A percentile compares a stretch with the other conserved stretches of the same genome.
Conservation (phyloP, 495 filamentous ascomycete species). For the Glarea lozoyensis region DNA sequence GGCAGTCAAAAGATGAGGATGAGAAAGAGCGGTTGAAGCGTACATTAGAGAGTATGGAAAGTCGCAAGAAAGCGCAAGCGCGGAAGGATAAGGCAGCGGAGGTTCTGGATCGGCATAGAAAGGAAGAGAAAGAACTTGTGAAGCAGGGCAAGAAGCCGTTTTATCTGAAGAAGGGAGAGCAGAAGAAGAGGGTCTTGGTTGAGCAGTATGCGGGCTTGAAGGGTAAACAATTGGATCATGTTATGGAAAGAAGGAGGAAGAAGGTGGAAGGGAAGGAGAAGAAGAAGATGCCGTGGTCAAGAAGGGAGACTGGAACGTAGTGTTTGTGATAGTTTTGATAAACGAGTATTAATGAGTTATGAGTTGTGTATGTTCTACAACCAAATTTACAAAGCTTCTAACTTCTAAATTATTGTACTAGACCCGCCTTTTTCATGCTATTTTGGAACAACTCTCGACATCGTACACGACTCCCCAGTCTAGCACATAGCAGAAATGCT, state of each 20-base stretch:
- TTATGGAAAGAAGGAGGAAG: conserved; percentile 75
- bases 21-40: conserved; percentile 58
- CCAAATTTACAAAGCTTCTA: background rate
- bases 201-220: conserved; percentile 75
- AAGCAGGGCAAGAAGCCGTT: conserved; percentile 87
- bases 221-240: conserved; percentile 68
- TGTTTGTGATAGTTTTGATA: background rate
- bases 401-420: conserved; percentile 5
- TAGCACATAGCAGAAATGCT: conserved; percentile 86
- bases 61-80: conserved; percentile 55
- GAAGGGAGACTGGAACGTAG: conserved; percentile 30
- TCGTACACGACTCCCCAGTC: conserved; percentile 68
- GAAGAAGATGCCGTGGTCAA: conserved; percentile 62
- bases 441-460: conserved; percentile 73
- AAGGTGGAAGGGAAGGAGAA: conserved; percentile 74
- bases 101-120: conserved; percentile 62
- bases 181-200: conserved; percentile 73
- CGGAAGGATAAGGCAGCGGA: conserved; percentile 56
- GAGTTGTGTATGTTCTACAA: background rate
- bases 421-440: conserved; percentile 19
- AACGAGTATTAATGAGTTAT: background rate
- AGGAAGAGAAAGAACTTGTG: conserved; percentile 74
- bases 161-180: conserved; percentile 81
- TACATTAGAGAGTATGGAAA: conserved; percentile 59
- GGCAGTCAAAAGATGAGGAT: conserved; percentile 52